Base-by-base conservation (phyloP, 129 eudicot genomes). In the Apium graveolens region DNA sequence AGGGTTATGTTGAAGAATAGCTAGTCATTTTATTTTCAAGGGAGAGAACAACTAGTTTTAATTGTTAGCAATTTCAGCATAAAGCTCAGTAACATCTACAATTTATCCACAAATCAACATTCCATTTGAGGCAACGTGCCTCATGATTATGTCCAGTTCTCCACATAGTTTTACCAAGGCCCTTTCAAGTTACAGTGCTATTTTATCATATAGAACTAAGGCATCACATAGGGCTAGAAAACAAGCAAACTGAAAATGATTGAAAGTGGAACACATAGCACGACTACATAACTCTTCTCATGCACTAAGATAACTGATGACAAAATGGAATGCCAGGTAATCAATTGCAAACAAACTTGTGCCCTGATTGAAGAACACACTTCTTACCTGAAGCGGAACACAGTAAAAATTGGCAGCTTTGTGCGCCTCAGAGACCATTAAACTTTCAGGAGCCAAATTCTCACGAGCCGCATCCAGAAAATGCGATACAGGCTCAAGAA, bases 401-500 rank as follows among this genome's bases (percentile, higher is more conserved):
- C 96, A 91, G 62, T 82, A 95, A 79, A 91, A 95, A 79, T 91
- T 95, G 76, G 84, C 83, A 84, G 97, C 96, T 84, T 78, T 95
- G 80, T 95, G 88, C 13, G 53, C 81, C 49, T 88, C 96, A 10
- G 91, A 65, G 53, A 88, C 92, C 77, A 78, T 75, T 20, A 87
- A 79, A 78, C 85, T 89, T 84, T 87, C 94, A 3, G 96, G 87
- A 74, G 84, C 84, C 87, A 95, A 89, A 83, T 83, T 87, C 63
- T 78, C 78, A 45, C 90, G 92, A 80, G 98, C 97, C 77, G 96
- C 88, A 37, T 91, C 97, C 73, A 95, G 85, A 75, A 95, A 95
- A 90, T 95, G 98, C 27, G 98, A 84, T 68, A 95, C 98, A 10
- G 98, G 98, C 88, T 95, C 98, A 8, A 91, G 97, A 83, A 95